A percentile compares a stretch with the other conserved stretches of the same genome.
Conservation (phyloP, 2,329 filamentous ascomycete genomes). For the Fusarium sp. region DNA sequence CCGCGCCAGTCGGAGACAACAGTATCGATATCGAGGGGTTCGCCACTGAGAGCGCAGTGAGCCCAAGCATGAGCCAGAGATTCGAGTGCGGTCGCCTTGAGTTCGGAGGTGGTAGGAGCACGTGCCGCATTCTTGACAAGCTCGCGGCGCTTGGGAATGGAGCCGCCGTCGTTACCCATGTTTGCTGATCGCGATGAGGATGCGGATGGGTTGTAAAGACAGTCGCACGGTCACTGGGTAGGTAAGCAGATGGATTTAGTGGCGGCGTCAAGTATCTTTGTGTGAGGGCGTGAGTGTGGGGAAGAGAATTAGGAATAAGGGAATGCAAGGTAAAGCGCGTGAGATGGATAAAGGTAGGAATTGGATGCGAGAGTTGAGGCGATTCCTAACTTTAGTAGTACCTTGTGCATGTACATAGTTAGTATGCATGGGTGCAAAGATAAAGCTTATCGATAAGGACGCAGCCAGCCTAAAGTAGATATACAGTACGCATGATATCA, state of each 20-base stretch:
- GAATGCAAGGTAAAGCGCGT: background rate
- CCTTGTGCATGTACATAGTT: too few species aligned
- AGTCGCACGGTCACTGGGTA: background rate
- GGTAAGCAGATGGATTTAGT: background rate
- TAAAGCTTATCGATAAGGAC: slow-evolving; percentile 42
- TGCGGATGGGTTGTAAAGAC: background rate
- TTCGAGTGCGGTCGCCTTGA: slow-evolving; percentile 89
- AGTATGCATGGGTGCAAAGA: background rate
- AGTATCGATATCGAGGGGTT: slow-evolving; percentile 73
- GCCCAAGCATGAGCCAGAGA: slow-evolving; percentile 88
- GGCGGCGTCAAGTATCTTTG: background rate
- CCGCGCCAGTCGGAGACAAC: slow-evolving; percentile 88
- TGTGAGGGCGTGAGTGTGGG: background rate
- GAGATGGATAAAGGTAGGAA: slow-evolving; percentile 17
- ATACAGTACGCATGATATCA: background rate
- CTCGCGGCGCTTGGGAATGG: slow-evolving; percentile 94
- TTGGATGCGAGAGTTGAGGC: slow-evolving; percentile 9
- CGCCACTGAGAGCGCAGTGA: slow-evolving; percentile 86
- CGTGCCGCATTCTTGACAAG: slow-evolving; percentile 94
- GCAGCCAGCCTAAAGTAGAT: background rate
- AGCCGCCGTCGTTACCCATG: slow-evolving; percentile 99
- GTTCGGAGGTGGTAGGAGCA: slow-evolving; percentile 81
- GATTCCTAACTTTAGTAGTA: slow-evolving; percentile 36
- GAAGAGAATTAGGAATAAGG: background rate
- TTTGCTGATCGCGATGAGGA: slow-evolving; percentile 23